A percentile compares a stretch with the other conserved stretches of the same genome.
These are phyloP conservation scores for Brassica balearica DNA, from an alignment of 441 rosid genomes.

Conservation along the genomic window DNA sequence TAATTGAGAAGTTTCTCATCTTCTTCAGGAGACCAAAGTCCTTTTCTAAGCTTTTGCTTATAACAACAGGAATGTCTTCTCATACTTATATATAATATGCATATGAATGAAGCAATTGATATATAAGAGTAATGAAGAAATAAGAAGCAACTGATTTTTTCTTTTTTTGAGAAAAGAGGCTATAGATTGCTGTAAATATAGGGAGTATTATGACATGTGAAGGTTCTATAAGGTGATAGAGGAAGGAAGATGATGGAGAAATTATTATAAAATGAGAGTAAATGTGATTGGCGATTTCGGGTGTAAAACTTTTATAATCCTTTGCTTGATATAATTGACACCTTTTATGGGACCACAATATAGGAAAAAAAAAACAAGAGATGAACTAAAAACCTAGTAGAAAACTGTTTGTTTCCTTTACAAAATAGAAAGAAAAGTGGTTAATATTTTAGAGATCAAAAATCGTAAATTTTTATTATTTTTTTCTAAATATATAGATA, in stretches of 20 bases:
- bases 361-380: conserved; percentile 8
- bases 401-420: conserved; percentile 12
- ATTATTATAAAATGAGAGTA: conserved; percentile 32
- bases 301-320: conserved; percentile 39
- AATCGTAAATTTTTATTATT: background rate
- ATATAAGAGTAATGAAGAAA: conserved; percentile 3
- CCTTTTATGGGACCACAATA: conserved; percentile 39
- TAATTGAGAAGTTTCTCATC: conserved; percentile 81
- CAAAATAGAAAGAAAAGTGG: conserved; percentile 1
- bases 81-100: conserved; percentile 45
- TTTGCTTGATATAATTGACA: conserved; percentile 36
- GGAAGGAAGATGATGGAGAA: conserved; percentile 31
- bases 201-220: conserved; percentile 22
- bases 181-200: conserved; percentile 13
- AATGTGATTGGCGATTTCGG: conserved; percentile 35
- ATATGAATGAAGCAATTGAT: background rate
- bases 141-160: background rate
- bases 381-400: conserved; percentile 13
- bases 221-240: conserved; percentile 35
- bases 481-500: background rate
- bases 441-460: background rate
- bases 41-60: conserved; percentile 89
- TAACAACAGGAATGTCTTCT: conserved; percentile 84
- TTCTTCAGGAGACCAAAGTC: conserved; percentile 99
- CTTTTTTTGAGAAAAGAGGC: background rate